A percentile compares a stretch with the other conserved stretches of the same genome.
Conservation (phyloP, 345 rosid genomes). For the Fremontodendron californicum region DNA sequence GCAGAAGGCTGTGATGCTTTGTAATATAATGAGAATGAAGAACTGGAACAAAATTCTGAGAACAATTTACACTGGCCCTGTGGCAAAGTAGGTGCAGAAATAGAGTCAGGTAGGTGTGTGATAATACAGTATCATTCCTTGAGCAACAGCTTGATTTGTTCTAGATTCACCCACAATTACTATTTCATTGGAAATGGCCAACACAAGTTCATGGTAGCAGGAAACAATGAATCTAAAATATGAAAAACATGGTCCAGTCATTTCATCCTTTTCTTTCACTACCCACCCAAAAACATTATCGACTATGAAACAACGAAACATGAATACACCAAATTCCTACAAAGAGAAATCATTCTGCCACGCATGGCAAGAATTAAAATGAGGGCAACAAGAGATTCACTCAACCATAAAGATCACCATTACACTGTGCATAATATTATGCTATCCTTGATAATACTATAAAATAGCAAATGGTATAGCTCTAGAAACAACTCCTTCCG, state of each 20-base stretch:
- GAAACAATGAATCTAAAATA: neutral
- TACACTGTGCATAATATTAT: neutral
- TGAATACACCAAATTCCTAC: neutral
- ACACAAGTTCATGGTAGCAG: neutral
- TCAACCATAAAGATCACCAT: neutral
- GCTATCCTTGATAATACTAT: neutral
- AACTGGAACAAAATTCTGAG: neutral
- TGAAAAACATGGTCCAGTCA: neutral
- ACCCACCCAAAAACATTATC: neutral
- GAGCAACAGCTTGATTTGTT: neutral
- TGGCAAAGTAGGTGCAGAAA: neutral
- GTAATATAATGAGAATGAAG: neutral
- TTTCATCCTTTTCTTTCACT: neutral
- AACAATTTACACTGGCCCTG: neutral
- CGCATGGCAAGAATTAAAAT: neutral
- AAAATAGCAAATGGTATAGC: neutral
- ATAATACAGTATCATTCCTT: neutral
- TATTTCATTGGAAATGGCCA: neutral
- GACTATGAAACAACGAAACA: neutral
- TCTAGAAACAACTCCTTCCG: neutral
- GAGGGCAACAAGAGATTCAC: neutral
- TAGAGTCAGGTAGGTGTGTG: neutral
- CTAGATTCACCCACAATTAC: neutral
- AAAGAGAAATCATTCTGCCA: neutral
- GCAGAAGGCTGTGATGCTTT: neutral